A percentile compares a stretch with the other conserved stretches of the same genome.
phyloP scores from a whole-genome alignment of 352 stramenopile species.

The Globisporangium middletonii region DNA sequence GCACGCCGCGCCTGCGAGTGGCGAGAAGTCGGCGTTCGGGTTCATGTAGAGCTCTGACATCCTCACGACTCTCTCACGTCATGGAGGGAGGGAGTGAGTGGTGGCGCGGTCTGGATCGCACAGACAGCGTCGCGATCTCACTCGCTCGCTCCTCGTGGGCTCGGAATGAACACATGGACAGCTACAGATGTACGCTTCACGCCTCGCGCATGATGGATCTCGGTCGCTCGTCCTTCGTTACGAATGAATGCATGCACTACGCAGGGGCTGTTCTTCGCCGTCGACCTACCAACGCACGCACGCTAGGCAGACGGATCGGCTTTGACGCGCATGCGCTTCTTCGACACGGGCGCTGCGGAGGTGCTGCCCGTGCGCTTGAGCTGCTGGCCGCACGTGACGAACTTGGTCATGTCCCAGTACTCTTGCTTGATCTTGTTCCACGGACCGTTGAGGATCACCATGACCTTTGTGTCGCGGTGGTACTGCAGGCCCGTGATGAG shows the following conservation, averaged over 20 bases:
- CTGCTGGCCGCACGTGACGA: slow-evolving; percentile 34
- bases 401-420: slow-evolving; percentile 55
- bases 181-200: no score
- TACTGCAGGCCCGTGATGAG: slow-evolving; percentile 82
- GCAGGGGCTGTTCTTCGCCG: neutral
- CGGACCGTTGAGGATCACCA: slow-evolving; percentile 83
- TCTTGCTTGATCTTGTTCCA: slow-evolving; percentile 80
- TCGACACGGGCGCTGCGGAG: neutral
- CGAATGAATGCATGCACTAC: neutral
- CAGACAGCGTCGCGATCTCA: neutral
- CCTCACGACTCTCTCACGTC: no score
- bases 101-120: neutral
- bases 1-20: neutral
- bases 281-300: neutral
- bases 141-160: no score
- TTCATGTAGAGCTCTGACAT: slow-evolving; percentile 73
- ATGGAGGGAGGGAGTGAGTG: neutral
- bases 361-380: slow-evolving; percentile 19
- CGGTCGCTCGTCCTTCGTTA: no score
- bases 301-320: slow-evolving; percentile 3
- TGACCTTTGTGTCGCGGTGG: slow-evolving; percentile 83
- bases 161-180: neutral
- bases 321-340: slow-evolving; percentile 17
- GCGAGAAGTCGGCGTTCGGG: slow-evolving; percentile 77
- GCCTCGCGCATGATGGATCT: no score